A percentile compares a stretch with the other conserved stretches of the same genome.
These are phyloP conservation scores for Moricandia moricandioides DNA, from an alignment of 345 rosid genomes.

Conservation along the genomic window DNA sequence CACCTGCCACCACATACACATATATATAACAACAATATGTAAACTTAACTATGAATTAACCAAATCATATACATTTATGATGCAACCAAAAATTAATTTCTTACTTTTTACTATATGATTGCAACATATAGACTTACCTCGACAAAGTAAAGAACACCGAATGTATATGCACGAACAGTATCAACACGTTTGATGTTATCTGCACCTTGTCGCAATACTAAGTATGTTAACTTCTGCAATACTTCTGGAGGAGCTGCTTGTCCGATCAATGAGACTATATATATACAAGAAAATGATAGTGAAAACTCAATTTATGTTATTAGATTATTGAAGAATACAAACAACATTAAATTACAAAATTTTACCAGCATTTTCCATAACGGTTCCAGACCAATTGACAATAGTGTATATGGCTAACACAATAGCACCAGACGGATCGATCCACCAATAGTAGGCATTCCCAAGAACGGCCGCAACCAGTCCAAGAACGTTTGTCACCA, in stretches of 20 bases:
- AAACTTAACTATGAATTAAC: neutral
- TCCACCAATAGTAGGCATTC: conserved; percentile 79
- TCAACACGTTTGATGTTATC: conserved; percentile 66
- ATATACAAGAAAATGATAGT: neutral
- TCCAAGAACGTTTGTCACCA: conserved; percentile 83
- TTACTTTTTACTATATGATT: neutral
- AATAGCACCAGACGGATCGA: conserved; percentile 85
- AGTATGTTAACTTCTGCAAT: conserved; percentile 73
- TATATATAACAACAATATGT: neutral
- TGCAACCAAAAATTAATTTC: neutral
- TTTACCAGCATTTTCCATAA: conserved; percentile 84
- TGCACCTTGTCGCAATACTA: conserved; percentile 61
- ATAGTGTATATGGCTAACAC: conserved; percentile 86
- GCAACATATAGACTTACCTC: conserved; percentile 51
- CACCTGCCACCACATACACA: conserved; percentile 43
- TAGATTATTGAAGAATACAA: neutral
- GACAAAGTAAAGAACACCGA: conserved; percentile 89
- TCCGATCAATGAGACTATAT: conserved; percentile 77
- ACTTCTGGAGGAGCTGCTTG: conserved; percentile 87
- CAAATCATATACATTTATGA: neutral
- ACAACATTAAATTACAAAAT: neutral
- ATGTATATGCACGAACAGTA: conserved; percentile 91
- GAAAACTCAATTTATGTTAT: neutral
- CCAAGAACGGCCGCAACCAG: conserved; percentile 80
- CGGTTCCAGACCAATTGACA: conserved; percentile 81